phyloP scores from a whole-genome alignment of 2,329 filamentous ascomycete species.

The Fusarium coicis region DNA sequence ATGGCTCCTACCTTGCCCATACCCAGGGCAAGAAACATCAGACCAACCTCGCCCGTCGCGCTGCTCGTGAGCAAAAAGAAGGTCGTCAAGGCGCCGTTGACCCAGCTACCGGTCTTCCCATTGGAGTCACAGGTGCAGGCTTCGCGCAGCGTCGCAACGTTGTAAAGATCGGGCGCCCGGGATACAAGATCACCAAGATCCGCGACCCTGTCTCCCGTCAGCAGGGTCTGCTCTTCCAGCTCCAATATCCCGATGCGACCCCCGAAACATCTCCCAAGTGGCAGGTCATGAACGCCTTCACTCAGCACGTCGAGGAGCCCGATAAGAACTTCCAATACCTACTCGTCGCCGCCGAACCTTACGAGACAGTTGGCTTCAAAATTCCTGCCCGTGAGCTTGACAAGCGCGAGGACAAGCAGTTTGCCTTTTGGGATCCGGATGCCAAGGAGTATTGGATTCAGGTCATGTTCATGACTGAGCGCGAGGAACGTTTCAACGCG shows the following conservation, averaged over 20 bases:
- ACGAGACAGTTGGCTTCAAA: conserved; percentile 98
- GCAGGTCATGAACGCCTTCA: conserved; percentile 97
- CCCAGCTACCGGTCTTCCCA: conserved; percentile 74
- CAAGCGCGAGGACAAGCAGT: conserved; percentile 86
- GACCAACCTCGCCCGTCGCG: conserved; percentile 94
- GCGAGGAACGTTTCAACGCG: conserved; percentile 86
- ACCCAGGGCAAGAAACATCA: conserved; percentile 99
- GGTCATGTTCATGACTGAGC: conserved; percentile 97
- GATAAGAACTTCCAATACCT: conserved; percentile 96
- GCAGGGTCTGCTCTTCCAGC: conserved; percentile 91
- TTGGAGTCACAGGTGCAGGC: conserved; percentile 77
- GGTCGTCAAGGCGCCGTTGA: conserved; percentile 74
- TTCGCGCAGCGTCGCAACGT: conserved; percentile 79
- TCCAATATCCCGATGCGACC: conserved; percentile 93
- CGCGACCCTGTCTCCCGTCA: conserved; percentile 89
- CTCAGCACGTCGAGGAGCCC: conserved; percentile 93
- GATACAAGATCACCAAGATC: conserved; percentile 98
- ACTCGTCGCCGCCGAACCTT: conserved; percentile 93
- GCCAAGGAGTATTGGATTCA: conserved; percentile 98
- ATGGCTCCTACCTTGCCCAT: conserved; percentile 97
- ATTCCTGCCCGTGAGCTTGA: conserved; percentile 94
- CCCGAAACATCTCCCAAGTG: conserved; percentile 81
- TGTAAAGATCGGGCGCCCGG: conserved; percentile 94
- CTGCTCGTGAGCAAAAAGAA: conserved; percentile 94
- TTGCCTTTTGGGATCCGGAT: conserved; percentile 95